These are phyloP conservation scores for Leucosporidium scottii DNA, from an alignment of 768 basidiomycete genomes.

Conservation along the genomic window DNA sequence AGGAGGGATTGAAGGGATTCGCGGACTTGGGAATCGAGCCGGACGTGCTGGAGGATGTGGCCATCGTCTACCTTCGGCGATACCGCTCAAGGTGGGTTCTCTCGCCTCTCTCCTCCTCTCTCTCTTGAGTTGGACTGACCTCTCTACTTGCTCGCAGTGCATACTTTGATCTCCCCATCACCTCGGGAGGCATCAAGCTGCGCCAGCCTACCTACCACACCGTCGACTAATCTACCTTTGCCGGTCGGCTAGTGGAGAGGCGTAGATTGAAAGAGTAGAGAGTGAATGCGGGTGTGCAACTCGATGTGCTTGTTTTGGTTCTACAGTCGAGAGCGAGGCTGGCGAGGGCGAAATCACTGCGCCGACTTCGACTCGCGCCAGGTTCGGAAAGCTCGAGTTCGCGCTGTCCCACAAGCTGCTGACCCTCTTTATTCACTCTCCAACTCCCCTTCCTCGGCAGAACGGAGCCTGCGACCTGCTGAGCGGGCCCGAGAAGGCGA, in stretches of 20 bases:
- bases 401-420: no score
- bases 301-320: neutral
- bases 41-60: slow-evolving; percentile 75
- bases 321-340: neutral
- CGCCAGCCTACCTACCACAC: slow-evolving; percentile 30
- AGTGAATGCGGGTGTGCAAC: neutral
- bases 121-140: no score
- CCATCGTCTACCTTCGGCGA: slow-evolving; percentile 80
- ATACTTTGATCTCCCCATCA: slow-evolving; percentile 41
- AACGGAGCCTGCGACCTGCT: no score
- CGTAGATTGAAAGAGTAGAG: neutral
- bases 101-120: neutral
- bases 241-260: neutral
- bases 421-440: no score
- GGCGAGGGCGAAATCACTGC: no score
- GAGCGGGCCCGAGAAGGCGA: no score
- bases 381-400: no score
- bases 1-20: slow-evolving; percentile 47
- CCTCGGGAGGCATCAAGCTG: slow-evolving; percentile 41
- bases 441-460: no score
- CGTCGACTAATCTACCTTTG: slow-evolving; percentile 14
- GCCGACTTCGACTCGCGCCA: no score
- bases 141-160: slow-evolving; percentile 29
- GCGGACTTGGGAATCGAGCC: slow-evolving; percentile 71
- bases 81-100: slow-evolving; percentile 50